These are phyloP conservation scores for Polyrhizophydium stewartii DNA, from an alignment of 371 early-diverging fungal species.

Conservation along the genomic window DNA sequence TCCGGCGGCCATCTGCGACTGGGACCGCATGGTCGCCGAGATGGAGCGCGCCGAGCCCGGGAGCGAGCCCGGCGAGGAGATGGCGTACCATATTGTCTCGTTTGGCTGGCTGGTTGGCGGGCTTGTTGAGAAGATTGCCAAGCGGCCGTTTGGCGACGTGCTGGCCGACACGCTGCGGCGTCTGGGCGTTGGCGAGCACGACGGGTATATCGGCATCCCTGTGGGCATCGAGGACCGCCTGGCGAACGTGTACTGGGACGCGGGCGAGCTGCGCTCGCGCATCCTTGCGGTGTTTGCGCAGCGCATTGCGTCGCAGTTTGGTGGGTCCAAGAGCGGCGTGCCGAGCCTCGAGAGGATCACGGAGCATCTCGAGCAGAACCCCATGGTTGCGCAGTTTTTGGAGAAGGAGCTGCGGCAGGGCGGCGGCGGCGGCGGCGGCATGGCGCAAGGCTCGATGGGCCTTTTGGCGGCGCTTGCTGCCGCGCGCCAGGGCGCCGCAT, in stretches of 20 bases:
- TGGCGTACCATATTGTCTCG: constrained; percentile 16
- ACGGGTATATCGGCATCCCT: constrained; percentile 23
- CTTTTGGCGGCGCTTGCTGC: too few relatives aligned
- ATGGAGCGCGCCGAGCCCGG: constrained; percentile 16
- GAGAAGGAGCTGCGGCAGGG: too few relatives aligned
- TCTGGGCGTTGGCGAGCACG: constrained; percentile 5
- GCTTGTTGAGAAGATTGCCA: constrained; percentile 16
- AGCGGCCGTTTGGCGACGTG: neutral
- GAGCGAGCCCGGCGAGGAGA: constrained; percentile 7
- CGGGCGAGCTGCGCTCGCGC: neutral
- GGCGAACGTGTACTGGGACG: neutral
- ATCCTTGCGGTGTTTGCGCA: too few relatives aligned
- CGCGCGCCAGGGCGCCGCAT: too few relatives aligned
- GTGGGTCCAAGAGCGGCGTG: too few relatives aligned
- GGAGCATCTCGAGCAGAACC: too few relatives aligned
- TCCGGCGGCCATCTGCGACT: constrained; percentile 11
- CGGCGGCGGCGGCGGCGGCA: too few relatives aligned
- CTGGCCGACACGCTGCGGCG: constrained; percentile 7
- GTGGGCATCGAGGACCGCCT: neutral
- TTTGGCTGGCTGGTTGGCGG: constrained; percentile 30
- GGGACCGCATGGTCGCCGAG: constrained; percentile 12
- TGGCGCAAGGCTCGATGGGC: too few relatives aligned
- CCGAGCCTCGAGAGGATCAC: too few relatives aligned
- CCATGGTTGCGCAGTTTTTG: too few relatives aligned
- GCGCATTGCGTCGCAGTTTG: too few relatives aligned